Conservation (phyloP, 768 basidiomycete species). For the Auriscalpium microsporum region DNA sequence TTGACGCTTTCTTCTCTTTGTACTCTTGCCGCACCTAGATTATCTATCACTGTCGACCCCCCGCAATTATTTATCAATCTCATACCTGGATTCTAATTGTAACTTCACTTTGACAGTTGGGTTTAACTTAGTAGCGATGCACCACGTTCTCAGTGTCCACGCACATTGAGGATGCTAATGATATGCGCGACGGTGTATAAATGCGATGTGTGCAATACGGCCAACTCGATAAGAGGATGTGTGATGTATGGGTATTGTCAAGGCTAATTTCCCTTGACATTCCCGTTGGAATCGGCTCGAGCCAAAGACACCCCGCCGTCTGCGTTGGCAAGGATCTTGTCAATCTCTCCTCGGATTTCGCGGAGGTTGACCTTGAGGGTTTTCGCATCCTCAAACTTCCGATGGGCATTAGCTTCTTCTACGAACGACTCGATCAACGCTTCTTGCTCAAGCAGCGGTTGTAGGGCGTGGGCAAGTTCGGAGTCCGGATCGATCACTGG, state of each 20-base stretch:
- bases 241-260: too few species aligned
- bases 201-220: too few species aligned
- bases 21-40: neutral
- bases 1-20: neutral
- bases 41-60: neutral
- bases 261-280: neutral
- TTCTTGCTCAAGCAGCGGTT: conserved; percentile 92
- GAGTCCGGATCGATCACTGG: conserved; percentile 52
- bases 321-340: conserved; percentile 43
- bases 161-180: too few species aligned
- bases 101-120: neutral
- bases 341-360: conserved; percentile 83
- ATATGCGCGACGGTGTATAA: too few species aligned
- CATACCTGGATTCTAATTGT: neutral
- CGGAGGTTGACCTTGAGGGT: conserved; percentile 69
- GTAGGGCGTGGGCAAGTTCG: conserved; percentile 60
- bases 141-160: too few species aligned
- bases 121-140: neutral
- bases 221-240: too few species aligned
- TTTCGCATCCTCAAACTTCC: conserved; percentile 95
- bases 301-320: conserved; percentile 4
- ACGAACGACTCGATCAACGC: conserved; percentile 84
- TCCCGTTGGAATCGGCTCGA: neutral
- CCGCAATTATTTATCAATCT: neutral
- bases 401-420: conserved; percentile 78